phyloP scores from a whole-genome alignment of 768 basidiomycete genomes.

The Kwoniella sp. region DNA sequence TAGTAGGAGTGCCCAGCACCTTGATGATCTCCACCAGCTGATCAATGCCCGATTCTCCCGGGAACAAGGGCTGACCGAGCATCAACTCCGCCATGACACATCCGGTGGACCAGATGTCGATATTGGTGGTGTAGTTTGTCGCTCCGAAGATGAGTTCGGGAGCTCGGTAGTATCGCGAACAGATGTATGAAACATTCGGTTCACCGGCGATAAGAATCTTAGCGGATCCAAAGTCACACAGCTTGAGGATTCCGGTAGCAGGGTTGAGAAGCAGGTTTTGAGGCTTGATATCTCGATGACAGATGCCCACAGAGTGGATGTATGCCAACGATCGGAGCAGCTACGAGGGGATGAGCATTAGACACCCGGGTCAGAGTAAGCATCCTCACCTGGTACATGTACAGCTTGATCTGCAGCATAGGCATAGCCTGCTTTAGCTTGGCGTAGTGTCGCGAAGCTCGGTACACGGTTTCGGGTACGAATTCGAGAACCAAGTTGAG shows the following conservation, averaged over 20 bases:
- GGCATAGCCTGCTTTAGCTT: slow-evolving; percentile 99
- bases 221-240: slow-evolving; percentile 98
- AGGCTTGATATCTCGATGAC: slow-evolving; percentile 99
- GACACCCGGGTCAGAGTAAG: background rate
- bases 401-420: slow-evolving; percentile 98
- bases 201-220: slow-evolving; percentile 97
- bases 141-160: slow-evolving; percentile 99
- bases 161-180: slow-evolving; percentile 97
- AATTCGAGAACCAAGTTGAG: slow-evolving; percentile 99
- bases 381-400: slow-evolving; percentile 71
- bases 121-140: slow-evolving; percentile 99
- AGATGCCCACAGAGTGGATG: slow-evolving; percentile 99
- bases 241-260: slow-evolving; percentile 89
- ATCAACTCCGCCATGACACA: slow-evolving; percentile 99
- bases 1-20: slow-evolving; percentile 93
- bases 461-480: slow-evolving; percentile 98
- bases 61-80: slow-evolving; percentile 97
- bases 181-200: slow-evolving; percentile 99
- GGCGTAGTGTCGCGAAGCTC: slow-evolving; percentile 95
- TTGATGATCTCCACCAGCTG: slow-evolving; percentile 99
- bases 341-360: too few species aligned
- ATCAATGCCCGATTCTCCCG: slow-evolving; percentile 92
- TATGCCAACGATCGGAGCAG: slow-evolving; percentile 96
- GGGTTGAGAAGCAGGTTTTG: slow-evolving; percentile 98
- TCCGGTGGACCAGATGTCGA: slow-evolving; percentile 99